Evolutionary conservation across 306 rosid species (phyloP).

Genomic region (Vigna angularis): DNA sequence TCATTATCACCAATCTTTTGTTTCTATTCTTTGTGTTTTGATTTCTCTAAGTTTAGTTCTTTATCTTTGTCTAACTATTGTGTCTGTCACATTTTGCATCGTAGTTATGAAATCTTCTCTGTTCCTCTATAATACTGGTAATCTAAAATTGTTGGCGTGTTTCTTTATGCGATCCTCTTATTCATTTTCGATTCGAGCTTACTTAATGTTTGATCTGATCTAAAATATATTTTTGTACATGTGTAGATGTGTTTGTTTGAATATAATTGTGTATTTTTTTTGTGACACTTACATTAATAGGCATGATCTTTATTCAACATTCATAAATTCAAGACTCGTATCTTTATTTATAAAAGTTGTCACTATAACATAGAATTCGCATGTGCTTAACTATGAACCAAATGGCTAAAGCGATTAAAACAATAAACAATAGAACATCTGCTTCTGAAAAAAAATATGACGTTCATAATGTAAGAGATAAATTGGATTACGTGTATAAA

Average conservation of each 20-base stretch:
- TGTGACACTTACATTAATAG: too few relatives aligned
- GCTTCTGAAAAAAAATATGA: background rate
- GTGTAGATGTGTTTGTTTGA: too few relatives aligned
- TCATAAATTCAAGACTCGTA: too few relatives aligned
- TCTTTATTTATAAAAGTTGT: too few relatives aligned
- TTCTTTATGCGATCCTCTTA: background rate
- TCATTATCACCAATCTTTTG: too few relatives aligned
- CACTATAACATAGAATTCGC: too few relatives aligned
- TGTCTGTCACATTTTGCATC: background rate
- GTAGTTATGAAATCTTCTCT: too few relatives aligned
- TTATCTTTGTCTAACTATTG: background rate
- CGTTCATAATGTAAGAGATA: background rate
- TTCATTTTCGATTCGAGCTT: background rate
- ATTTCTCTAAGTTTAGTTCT: background rate
- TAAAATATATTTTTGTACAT: too few relatives aligned
- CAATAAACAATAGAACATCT: background rate
- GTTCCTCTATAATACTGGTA: background rate
- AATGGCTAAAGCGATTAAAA: background rate
- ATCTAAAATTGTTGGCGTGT: background rate
- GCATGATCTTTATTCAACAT: too few relatives aligned
- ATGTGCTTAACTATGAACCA: background rate
- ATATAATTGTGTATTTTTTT: too few relatives aligned
- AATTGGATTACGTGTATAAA: background rate
- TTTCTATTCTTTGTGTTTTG: background rate
- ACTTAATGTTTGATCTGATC: background rate